Percentiles rank a stretch among this genome's conserved stretches.
Evolutionary conservation across 192 early-diverging fungal species (phyloP).

Genomic region (Coemansia brasiliensis): DNA sequence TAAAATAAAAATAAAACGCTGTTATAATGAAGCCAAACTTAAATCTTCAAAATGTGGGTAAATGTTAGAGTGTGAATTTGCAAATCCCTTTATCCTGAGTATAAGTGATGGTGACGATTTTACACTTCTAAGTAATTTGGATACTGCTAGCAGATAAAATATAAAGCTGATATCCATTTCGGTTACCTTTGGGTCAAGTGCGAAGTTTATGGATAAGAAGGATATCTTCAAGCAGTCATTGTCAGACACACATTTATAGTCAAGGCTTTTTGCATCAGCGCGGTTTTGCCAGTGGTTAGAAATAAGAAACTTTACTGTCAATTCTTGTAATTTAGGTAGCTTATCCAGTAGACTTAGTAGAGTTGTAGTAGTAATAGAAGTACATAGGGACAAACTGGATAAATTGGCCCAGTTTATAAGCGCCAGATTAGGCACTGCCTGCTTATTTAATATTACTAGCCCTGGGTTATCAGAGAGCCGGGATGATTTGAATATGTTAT

Average conservation of each 20-base stretch:
- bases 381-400: constrained; percentile 1
- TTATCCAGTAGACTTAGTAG: constrained; percentile 5
- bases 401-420: constrained; percentile 4
- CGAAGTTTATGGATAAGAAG: constrained; percentile 1
- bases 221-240: neutral
- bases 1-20: too few species aligned
- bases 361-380: neutral
- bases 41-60: constrained; percentile 1
- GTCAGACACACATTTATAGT: too few species aligned
- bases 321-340: neutral
- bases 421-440: constrained; percentile 4
- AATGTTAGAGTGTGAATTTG: neutral
- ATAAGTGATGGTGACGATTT: neutral
- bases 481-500: neutral
- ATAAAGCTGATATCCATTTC: constrained; percentile 7
- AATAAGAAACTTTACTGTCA: constrained; percentile 10
- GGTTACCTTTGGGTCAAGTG: neutral
- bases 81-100: neutral
- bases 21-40: too few species aligned
- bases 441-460: constrained; percentile 5
- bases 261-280: too few species aligned
- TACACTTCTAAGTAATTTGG: neutral
- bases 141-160: neutral
- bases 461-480: neutral
- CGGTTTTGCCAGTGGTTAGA: constrained; percentile 4